Conservation (phyloP, 2,329 filamentous ascomycete genomes). For the Monascus ruber region DNA sequence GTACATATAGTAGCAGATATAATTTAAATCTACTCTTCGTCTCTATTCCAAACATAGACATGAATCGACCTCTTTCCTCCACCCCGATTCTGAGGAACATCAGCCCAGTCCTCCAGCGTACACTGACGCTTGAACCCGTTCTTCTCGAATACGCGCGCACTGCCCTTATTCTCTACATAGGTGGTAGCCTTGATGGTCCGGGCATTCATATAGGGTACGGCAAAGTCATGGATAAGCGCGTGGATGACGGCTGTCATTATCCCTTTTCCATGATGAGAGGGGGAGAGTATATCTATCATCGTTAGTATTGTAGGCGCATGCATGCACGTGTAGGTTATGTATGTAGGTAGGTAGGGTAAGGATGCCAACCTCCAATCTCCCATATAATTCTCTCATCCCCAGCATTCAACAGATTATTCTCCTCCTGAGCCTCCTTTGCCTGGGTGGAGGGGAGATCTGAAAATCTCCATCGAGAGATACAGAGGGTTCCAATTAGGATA, state of each 20-base stretch:
- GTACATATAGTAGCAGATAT: no score
- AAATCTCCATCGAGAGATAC: no score
- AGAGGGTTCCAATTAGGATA: no score
- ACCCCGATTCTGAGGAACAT: constrained; percentile 5
- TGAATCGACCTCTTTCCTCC: constrained; percentile 12
- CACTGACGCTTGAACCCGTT: constrained; percentile 13
- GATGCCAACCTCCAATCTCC: constrained; percentile 11
- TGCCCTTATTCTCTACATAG: constrained; percentile 15
- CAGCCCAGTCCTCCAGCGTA: constrained; percentile 10
- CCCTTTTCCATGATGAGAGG: constrained; percentile 16
- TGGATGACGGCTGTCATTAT: constrained; percentile 16
- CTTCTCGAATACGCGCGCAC: constrained; percentile 16
- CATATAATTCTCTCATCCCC: constrained; percentile 10
- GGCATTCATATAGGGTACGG: constrained; percentile 18
- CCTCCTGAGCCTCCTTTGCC: no score
- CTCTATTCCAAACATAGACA: not conserved
- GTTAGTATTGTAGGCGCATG: constrained; percentile 4
- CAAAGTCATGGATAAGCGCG: constrained; percentile 14
- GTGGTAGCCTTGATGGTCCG: constrained; percentile 8
- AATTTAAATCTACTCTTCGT: not conserved
- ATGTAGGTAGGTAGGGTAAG: not conserved
- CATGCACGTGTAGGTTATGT: no score
- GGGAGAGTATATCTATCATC: constrained; percentile 11
- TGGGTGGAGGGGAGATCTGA: no score
- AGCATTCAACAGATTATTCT: not conserved